Percentiles rank a stretch among this genome's conserved stretches.
phyloP scores from a whole-genome alignment of 345 rosid species.

The Mercurialis annua region DNA sequence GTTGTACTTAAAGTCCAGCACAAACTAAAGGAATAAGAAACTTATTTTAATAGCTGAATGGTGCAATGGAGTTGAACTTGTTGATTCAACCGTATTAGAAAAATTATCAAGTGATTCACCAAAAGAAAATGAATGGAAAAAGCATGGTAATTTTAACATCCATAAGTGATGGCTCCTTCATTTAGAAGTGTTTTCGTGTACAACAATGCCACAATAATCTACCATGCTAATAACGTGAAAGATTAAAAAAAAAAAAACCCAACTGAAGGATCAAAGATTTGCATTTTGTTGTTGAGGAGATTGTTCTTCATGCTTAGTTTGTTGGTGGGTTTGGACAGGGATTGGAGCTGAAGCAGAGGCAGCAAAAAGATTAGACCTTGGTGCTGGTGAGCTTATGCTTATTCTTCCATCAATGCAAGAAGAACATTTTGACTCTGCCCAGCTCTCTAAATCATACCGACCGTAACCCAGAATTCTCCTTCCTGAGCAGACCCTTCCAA shows the following conservation, averaged over 20 bases:
- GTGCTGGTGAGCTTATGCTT: slow-evolving; percentile 35
- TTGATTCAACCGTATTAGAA: too few relatives aligned
- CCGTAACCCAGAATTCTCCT: slow-evolving; percentile 56
- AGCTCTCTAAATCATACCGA: slow-evolving; percentile 62
- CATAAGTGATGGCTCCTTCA: neutral
- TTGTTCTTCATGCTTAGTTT: slow-evolving; percentile 30
- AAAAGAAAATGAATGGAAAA: too few relatives aligned
- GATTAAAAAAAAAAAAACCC: neutral
- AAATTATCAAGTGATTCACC: neutral
- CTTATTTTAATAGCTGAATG: too few relatives aligned
- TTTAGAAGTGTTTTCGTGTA: neutral
- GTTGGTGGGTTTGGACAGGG: slow-evolving; percentile 29
- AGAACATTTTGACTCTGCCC: slow-evolving; percentile 62
- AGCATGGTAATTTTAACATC: neutral
- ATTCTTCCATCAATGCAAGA: slow-evolving; percentile 78
- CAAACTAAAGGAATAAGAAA: too few relatives aligned
- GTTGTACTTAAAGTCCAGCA: too few relatives aligned
- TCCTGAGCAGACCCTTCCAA: slow-evolving; percentile 73
- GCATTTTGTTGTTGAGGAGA: slow-evolving; percentile 24
- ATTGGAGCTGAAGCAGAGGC: slow-evolving; percentile 14
- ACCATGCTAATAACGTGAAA: neutral
- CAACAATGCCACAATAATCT: neutral
- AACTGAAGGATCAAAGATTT: slow-evolving; percentile 14
- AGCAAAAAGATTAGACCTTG: slow-evolving; percentile 12
- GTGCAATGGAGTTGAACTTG: too few relatives aligned